Evolutionary conservation across 345 rosid species (phyloP).

Genomic region (Dipteronia sinensis): DNA sequence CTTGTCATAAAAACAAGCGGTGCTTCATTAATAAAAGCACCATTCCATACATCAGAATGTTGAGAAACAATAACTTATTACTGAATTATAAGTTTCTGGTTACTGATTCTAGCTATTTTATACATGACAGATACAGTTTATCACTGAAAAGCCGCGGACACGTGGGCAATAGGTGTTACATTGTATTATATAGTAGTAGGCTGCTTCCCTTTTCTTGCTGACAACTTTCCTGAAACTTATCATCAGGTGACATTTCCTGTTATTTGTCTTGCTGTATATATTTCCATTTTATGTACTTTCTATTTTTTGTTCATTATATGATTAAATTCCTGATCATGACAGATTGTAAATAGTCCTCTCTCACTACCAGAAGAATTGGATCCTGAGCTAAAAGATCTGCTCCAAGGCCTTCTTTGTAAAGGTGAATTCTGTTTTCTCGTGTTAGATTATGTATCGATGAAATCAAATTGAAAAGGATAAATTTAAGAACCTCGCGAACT

Average conservation of each 20-base stretch:
- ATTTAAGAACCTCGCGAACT: neutral
- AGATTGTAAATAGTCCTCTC: constrained; percentile 23
- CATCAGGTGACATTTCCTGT: neutral
- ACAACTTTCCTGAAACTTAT: constrained; percentile 16
- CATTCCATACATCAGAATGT: no score
- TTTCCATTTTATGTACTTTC: neutral
- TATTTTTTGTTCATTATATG: neutral
- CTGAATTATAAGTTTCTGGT: neutral
- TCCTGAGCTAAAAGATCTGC: constrained; percentile 17
- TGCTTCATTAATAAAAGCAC: neutral
- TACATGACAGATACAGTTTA: neutral
- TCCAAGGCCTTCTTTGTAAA: constrained; percentile 16
- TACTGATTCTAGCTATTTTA: neutral
- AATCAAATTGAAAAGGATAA: no score
- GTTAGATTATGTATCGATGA: no score
- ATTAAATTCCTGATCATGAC: neutral
- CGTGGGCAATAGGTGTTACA: constrained; percentile 22
- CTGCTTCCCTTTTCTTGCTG: constrained; percentile 17
- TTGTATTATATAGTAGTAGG: constrained; percentile 17
- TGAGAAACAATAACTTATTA: neutral
- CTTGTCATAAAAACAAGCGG: neutral
- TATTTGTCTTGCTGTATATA: neutral
- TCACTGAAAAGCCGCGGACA: constrained; percentile 9
- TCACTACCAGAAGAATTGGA: constrained; percentile 21
- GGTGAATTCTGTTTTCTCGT: constrained; percentile 1